Evolutionary conservation across 2,329 filamentous ascomycete species (phyloP), one percentile per base, ranked within the genome.

Genomic region (Ophiostoma australiae): DNA sequence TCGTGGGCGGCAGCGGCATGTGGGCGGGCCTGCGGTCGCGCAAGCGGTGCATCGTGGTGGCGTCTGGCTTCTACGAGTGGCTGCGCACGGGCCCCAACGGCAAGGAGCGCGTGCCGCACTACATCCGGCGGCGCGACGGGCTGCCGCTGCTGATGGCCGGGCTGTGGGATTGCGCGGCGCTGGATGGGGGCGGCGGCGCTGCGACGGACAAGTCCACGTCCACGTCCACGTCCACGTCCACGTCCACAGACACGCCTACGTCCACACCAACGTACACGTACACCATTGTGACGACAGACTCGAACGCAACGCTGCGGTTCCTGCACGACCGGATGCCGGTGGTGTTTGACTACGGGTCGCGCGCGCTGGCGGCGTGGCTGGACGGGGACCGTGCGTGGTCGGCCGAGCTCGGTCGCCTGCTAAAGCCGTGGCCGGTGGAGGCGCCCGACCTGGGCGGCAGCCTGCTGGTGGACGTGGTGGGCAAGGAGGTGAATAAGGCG

Each of bases 1-100:
- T 98, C 27, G 84, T 87, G 6, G 86, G 90, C 11, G 85, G 90
- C 10, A 87, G 89, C 5, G 93, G 94, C 13, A 91, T 98, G 89
- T 98, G 95, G 95, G 90, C 87, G 61, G 88, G 87, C 0, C 96
- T 98, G 91, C 97, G 97, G 81, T 88, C 89, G 73, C 87, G 86
- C 75, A 97, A 97, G 81, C 86, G 95, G 39, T 98, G 95, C 78
- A 84, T 98, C 31, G 88, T 98, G 11, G 78, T 97, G 6, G 93
- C 92, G 11, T 91, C 97, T 79, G 95, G 95, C 1, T 99, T 98
- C 80, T 99, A 93, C 77, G 95, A 99, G 80, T 98, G 95, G 95
- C 82, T 96, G 72, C 94, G 94, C 80, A 92, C 90, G 76, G 90
- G 76, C 70, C 84, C 76, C 7, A 94, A 31, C 5, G 37, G 37